phyloP scores from a whole-genome alignment of 2,329 filamentous ascomycete species.

The Didymella exigua region DNA sequence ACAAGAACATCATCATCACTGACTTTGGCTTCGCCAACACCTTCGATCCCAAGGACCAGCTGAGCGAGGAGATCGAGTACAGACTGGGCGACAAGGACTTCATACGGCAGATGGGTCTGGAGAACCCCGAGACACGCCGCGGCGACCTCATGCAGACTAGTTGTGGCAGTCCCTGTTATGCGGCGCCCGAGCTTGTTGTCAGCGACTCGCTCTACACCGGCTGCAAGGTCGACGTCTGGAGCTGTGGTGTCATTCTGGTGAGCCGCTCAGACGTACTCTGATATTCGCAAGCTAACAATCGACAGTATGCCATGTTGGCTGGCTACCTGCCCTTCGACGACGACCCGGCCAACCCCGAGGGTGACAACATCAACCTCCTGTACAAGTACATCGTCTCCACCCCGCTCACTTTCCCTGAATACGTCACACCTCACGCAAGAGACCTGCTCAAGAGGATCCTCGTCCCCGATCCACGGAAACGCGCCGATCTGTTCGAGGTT shows the following conservation, averaged over 20 bases:
- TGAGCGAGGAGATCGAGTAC: constrained; percentile 87
- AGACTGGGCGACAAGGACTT: constrained; percentile 86
- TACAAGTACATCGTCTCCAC: constrained; percentile 99
- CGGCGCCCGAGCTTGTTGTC: constrained; percentile 93
- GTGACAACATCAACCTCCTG: constrained; percentile 97
- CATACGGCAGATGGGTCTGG: constrained; percentile 83
- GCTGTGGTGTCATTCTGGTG: constrained; percentile 97
- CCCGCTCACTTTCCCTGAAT: constrained; percentile 96
- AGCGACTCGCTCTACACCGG: constrained; percentile 97
- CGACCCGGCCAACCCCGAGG: constrained; percentile 96
- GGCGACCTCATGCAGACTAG: constrained; percentile 99
- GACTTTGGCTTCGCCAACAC: constrained; percentile 99
- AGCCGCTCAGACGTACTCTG: constrained; percentile 48
- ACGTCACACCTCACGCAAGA: constrained; percentile 93
- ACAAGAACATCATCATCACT: constrained; percentile 99
- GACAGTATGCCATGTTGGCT: constrained; percentile 95
- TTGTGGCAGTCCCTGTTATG: constrained; percentile 97
- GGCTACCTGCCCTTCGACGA: constrained; percentile 98
- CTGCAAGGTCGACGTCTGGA: constrained; percentile 98
- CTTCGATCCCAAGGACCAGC: constrained; percentile 86
- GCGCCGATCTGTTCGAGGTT: constrained; percentile 95
- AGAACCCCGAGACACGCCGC: constrained; percentile 76
- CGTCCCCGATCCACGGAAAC: constrained; percentile 91
- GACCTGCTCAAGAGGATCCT: constrained; percentile 91
- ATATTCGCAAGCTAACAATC: constrained; percentile 15